Evolutionary conservation across 306 rosid genomes (phyloP).

Genomic region (Hippophae tibetana): DNA sequence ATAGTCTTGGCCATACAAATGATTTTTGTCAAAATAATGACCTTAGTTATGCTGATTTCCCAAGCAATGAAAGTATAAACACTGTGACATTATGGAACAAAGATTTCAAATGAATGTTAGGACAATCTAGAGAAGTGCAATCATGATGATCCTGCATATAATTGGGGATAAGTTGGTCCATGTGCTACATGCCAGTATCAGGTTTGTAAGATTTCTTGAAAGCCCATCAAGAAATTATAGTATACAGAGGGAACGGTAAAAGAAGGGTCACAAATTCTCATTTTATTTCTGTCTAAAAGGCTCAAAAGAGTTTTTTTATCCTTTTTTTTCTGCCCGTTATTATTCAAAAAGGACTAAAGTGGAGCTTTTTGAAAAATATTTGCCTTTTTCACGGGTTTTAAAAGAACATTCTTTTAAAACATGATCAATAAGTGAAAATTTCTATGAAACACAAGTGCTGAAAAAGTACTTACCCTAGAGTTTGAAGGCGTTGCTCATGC

Average conservation of each 20-base stretch:
- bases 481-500: slow-evolving; percentile 64
- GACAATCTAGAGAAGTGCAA: slow-evolving; percentile 13
- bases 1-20: slow-evolving; percentile 26
- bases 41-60: slow-evolving; percentile 25
- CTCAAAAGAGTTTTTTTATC: too few relatives aligned
- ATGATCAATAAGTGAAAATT: too few relatives aligned
- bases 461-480: slow-evolving; percentile 54
- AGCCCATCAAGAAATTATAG: too few relatives aligned
- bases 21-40: neutral
- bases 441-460: too few relatives aligned
- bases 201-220: slow-evolving; percentile 6
- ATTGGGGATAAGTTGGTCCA: slow-evolving; percentile 24
- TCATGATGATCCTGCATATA: slow-evolving; percentile 11
- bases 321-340: too few relatives aligned
- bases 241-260: too few relatives aligned
- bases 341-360: too few relatives aligned
- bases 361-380: too few relatives aligned
- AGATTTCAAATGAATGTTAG: slow-evolving; percentile 16
- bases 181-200: slow-evolving; percentile 27
- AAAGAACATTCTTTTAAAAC: too few relatives aligned
- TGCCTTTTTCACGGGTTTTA: too few relatives aligned
- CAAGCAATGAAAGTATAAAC: slow-evolving; percentile 12
- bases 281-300: too few relatives aligned
- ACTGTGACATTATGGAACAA: slow-evolving; percentile 19
- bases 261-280: too few relatives aligned